A percentile compares a stretch with the other conserved stretches of the same genome.
Evolutionary conservation across 192 early-diverging fungal species (phyloP).

Genomic region (Coemansia sp.): DNA sequence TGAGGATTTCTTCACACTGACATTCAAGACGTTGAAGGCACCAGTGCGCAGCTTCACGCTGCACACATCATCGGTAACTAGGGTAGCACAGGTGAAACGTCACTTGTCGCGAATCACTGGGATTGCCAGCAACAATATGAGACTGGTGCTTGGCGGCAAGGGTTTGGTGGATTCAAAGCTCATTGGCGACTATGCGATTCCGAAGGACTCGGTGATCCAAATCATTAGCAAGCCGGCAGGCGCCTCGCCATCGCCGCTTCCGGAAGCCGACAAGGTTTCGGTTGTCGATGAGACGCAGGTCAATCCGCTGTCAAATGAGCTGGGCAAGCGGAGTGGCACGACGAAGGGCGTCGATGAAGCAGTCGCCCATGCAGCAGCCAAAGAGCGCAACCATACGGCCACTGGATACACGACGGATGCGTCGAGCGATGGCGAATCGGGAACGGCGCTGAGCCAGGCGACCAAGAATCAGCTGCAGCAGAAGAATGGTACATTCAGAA

Average conservation of each 20-base stretch:
- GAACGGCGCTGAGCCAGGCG: neutral
- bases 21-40: constrained; percentile 42
- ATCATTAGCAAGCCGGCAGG: constrained; percentile 35
- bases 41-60: constrained; percentile 49
- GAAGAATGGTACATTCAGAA: constrained; percentile 33
- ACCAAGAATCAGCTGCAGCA: constrained; percentile 33
- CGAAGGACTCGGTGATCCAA: constrained; percentile 36
- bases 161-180: constrained; percentile 45
- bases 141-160: constrained; percentile 37
- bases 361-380: neutral
- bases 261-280: constrained; percentile 3
- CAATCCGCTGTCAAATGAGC: constrained; percentile 35
- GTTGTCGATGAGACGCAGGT: constrained; percentile 5
- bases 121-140: constrained; percentile 30
- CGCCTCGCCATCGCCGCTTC: neutral
- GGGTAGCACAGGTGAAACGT: constrained; percentile 42
- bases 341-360: constrained; percentile 2
- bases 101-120: constrained; percentile 36
- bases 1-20: constrained; percentile 40
- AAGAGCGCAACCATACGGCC: too few relatives aligned
- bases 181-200: constrained; percentile 45
- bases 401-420: constrained; percentile 15
- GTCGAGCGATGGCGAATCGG: constrained; percentile 24
- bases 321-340: constrained; percentile 8
- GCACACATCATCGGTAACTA: constrained; percentile 39